A percentile compares a stretch with the other conserved stretches of the same genome.
Conservation (phyloP, 192 early-diverging fungal species). For the Coemansia javaensis region DNA sequence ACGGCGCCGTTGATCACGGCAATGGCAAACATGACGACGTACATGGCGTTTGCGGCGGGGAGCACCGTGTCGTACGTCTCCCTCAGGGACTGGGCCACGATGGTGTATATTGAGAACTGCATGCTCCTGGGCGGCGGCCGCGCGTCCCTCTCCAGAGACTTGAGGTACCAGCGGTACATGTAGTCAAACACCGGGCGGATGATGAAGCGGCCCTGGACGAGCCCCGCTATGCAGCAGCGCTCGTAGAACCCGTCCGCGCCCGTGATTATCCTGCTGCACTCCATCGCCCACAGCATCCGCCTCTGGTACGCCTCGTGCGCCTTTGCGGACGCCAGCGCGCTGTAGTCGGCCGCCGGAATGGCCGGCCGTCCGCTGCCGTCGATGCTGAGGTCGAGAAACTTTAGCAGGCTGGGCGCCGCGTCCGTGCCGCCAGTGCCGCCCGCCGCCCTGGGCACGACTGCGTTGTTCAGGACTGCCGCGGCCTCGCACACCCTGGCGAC, state of each 20-base stretch:
- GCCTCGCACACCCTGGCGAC: conserved; percentile 22
- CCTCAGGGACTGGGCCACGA: conserved; percentile 15
- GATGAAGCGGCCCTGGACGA: conserved; percentile 13
- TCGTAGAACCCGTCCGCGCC: conserved; percentile 12
- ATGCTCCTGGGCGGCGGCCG: conserved; percentile 9
- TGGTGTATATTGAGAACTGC: conserved; percentile 47
- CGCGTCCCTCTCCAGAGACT: conserved; percentile 1
- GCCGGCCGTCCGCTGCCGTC: conserved; percentile 2
- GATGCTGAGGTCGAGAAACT: conserved; percentile 20
- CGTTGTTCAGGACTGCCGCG: conserved; percentile 36
- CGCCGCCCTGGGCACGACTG: neutral
- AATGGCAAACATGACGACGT: conserved; percentile 34
- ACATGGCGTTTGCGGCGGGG: conserved; percentile 25
- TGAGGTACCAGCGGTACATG: conserved; percentile 17
- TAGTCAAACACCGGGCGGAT: conserved; percentile 35
- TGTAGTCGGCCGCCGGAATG: conserved; percentile 5
- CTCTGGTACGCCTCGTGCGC: conserved; percentile 7
- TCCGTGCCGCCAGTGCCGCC: neutral
- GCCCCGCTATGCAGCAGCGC: conserved; percentile 1
- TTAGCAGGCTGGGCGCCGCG: conserved; percentile 11
- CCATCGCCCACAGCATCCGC: conserved; percentile 25
- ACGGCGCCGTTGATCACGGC: conserved; percentile 34
- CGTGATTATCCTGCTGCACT: conserved; percentile 20
- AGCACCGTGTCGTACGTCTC: conserved; percentile 3
- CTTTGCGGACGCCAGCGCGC: neutral